Conservation (phyloP, 768 basidiomycete genomes). For the Suillus americanus region DNA sequence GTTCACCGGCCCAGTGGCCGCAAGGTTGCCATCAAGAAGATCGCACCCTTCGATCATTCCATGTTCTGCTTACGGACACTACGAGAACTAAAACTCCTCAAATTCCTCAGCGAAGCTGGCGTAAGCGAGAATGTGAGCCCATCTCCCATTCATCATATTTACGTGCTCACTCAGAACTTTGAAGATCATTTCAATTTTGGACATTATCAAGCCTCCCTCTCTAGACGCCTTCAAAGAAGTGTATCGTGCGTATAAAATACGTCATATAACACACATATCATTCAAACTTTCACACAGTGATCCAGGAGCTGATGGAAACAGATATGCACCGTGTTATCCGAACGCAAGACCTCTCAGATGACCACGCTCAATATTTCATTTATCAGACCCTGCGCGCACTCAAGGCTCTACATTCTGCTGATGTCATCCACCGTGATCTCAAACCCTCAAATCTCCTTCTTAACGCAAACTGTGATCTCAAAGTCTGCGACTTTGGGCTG, state of each 20-base stretch:
- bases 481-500: slow-evolving; percentile 94
- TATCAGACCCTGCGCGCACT: slow-evolving; percentile 94
- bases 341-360: slow-evolving; percentile 92
- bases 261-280: slow-evolving; percentile 1
- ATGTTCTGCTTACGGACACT: slow-evolving; percentile 94
- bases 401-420: slow-evolving; percentile 94
- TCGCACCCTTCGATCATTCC: slow-evolving; percentile 92
- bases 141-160: not conserved
- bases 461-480: slow-evolving; percentile 96
- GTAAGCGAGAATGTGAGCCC: slow-evolving; percentile 79
- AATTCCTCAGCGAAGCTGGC: slow-evolving; percentile 83
- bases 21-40: slow-evolving; percentile 97
- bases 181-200: slow-evolving; percentile 87
- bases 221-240: slow-evolving; percentile 88
- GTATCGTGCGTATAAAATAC: slow-evolving; percentile 49
- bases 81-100: slow-evolving; percentile 80
- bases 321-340: slow-evolving; percentile 97
- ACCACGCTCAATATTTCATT: slow-evolving; percentile 93
- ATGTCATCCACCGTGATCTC: slow-evolving; percentile 95
- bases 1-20: slow-evolving; percentile 82
- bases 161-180: slow-evolving; percentile 5
- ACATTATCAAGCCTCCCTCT: slow-evolving; percentile 81
- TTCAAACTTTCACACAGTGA: slow-evolving; percentile 47
- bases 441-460: slow-evolving; percentile 97
- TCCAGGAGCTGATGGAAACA: slow-evolving; percentile 93